These are phyloP conservation scores for Mucuna pruriens DNA, from an alignment of 306 rosid genomes.

Conservation along the genomic window DNA sequence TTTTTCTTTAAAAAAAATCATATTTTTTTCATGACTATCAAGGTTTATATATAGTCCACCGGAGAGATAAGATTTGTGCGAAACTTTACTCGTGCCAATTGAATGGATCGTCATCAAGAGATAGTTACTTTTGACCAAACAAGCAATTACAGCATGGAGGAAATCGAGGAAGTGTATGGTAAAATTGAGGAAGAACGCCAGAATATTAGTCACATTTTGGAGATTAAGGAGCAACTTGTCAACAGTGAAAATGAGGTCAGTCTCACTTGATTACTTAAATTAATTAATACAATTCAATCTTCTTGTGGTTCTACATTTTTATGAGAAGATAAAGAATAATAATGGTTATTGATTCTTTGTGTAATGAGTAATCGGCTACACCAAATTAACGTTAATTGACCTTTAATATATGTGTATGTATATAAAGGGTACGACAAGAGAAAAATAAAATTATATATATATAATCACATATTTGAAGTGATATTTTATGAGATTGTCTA, in stretches of 20 bases:
- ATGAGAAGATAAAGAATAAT: too few relatives aligned
- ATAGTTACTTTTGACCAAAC: not conserved
- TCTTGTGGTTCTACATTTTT: not conserved
- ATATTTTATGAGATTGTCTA: too few relatives aligned
- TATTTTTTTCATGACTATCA: not conserved
- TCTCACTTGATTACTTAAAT: not conserved
- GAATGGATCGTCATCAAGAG: not conserved
- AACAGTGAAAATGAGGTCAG: conserved; percentile 25
- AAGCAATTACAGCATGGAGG: not conserved
- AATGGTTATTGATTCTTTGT: not conserved
- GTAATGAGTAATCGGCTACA: not conserved
- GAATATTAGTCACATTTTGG: conserved; percentile 22
- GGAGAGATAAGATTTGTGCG: not conserved
- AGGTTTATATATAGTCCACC: not conserved
- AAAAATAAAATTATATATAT: too few relatives aligned
- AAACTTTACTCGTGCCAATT: not conserved
- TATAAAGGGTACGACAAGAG: too few relatives aligned
- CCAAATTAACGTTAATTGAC: too few relatives aligned
- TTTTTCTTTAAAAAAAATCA: not conserved
- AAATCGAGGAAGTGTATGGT: conserved; percentile 29
- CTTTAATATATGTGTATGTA: too few relatives aligned
- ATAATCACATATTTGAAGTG: not conserved
- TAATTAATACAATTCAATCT: not conserved
- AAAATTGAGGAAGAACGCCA: conserved; percentile 9
- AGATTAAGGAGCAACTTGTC: conserved; percentile 35